These are phyloP conservation scores for Tetracentron sinense DNA, from an alignment of 164 flowering plant species.

Conservation along the genomic window DNA sequence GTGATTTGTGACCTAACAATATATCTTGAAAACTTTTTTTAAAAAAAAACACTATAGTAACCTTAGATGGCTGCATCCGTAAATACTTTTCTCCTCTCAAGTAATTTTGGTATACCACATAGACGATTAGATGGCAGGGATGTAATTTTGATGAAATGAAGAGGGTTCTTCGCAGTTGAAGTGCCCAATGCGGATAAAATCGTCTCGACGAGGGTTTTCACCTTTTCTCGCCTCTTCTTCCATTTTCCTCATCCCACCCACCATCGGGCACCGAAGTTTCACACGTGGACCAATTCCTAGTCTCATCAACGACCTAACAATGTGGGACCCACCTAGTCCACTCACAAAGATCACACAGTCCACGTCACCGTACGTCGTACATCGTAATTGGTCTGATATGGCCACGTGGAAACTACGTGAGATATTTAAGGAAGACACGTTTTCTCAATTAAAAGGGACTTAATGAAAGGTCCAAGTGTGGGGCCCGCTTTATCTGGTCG, in stretches of 20 bases:
- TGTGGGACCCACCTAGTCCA: not conserved
- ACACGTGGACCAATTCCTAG: constrained; percentile 10
- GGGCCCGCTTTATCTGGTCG: constrained; percentile 28
- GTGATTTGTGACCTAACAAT: too few relatives aligned
- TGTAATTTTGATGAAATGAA: constrained; percentile 4
- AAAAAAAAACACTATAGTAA: too few relatives aligned
- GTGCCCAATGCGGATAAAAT: constrained; percentile 18
- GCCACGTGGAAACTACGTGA: constrained; percentile 14
- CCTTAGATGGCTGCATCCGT: too few relatives aligned
- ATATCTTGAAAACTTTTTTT: too few relatives aligned
- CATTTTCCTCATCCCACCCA: constrained; percentile 20
- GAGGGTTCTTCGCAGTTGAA: not conserved
- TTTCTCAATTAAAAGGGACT: not conserved
- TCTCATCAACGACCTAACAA: too few relatives aligned
- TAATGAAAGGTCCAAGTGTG: not conserved
- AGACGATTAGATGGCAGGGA: constrained; percentile 19
- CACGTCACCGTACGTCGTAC: not conserved
- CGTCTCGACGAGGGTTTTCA: constrained; percentile 13
- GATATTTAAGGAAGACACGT: not conserved
- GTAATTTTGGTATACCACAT: not conserved
- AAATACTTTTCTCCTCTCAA: not conserved
- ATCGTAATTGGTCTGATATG: not conserved
- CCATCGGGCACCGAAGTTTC: not conserved
- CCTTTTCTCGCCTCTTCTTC: not conserved
- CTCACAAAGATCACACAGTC: too few relatives aligned